Conservation (phyloP, 78 protist genomes). For the Protostelium mycophagum region DNA sequence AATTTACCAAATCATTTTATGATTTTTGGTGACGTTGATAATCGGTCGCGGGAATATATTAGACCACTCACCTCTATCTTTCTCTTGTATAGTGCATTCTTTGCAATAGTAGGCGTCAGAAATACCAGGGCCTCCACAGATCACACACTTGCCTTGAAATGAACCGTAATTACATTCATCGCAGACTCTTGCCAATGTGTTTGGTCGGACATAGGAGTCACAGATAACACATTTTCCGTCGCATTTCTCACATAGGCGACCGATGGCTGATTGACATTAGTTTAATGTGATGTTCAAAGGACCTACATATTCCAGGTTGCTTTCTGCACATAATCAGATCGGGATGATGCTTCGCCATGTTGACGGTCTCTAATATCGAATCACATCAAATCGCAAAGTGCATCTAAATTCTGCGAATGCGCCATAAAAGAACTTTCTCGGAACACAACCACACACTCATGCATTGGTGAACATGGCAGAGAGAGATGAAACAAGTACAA, state of each 20-base stretch:
- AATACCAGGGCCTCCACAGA: slow-evolving; percentile 85
- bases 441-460: too few relatives aligned
- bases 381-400: too few relatives aligned
- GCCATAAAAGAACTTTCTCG: too few relatives aligned
- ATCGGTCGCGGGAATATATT: too few relatives aligned
- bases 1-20: too few relatives aligned
- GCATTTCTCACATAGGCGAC: slow-evolving; percentile 82
- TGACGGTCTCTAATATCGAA: too few relatives aligned
- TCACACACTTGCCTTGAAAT: slow-evolving; percentile 81
- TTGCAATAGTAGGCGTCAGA: slow-evolving; percentile 93
- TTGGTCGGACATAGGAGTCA: slow-evolving; percentile 85
- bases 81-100: slow-evolving; percentile 87
- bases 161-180: slow-evolving; percentile 96
- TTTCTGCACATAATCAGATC: slow-evolving; percentile 87
- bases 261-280: slow-evolving; percentile 36
- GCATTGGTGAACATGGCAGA: too few relatives aligned
- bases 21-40: too few relatives aligned
- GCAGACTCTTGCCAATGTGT: slow-evolving; percentile 86
- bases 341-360: slow-evolving; percentile 30
- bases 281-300: neutral
- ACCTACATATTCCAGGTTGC: slow-evolving; percentile 75
- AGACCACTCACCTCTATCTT: slow-evolving; percentile 64
- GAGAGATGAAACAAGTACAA: too few relatives aligned
- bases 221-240: slow-evolving; percentile 94
- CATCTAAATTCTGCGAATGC: too few relatives aligned